phyloP scores from a whole-genome alignment of 2,329 filamentous ascomycete genomes.

The Fusarium albosuccineum region DNA sequence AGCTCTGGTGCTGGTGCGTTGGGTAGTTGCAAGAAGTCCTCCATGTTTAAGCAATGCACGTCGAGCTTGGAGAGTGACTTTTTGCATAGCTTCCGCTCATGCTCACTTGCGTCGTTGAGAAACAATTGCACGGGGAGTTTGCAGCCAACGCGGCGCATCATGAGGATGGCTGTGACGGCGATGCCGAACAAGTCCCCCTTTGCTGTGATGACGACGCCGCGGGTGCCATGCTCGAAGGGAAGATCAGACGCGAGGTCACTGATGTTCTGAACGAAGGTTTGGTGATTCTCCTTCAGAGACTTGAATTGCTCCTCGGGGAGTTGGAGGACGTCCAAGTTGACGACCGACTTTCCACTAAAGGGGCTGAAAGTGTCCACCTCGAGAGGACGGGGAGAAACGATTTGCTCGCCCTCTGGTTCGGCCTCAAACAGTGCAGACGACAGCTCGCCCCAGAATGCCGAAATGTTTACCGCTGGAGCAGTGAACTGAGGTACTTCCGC shows the following conservation, averaged over 20 bases:
- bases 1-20: slow-evolving; percentile 17
- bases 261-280: slow-evolving; percentile 25
- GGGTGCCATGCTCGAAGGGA: slow-evolving; percentile 24
- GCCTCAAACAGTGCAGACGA: slow-evolving; percentile 22
- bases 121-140: slow-evolving; percentile 36
- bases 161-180: slow-evolving; percentile 38
- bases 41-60: slow-evolving; percentile 41
- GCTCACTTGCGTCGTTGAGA: slow-evolving; percentile 34
- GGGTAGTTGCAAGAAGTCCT: slow-evolving; percentile 20
- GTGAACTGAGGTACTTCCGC: slow-evolving; percentile 15
- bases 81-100: slow-evolving; percentile 26
- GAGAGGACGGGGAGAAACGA: slow-evolving; percentile 23
- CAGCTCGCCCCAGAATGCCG: slow-evolving; percentile 32
- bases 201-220: slow-evolving; percentile 41
- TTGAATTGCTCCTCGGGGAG: slow-evolving; percentile 20
- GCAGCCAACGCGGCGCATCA: slow-evolving; percentile 41
- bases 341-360: slow-evolving; percentile 4
- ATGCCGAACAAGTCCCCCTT: slow-evolving; percentile 30
- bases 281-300: slow-evolving; percentile 34
- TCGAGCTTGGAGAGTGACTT: slow-evolving; percentile 7
- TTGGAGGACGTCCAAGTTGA: slow-evolving; percentile 30
- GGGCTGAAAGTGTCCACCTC: slow-evolving; percentile 37
- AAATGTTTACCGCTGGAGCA: slow-evolving; percentile 29
- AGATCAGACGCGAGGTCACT: slow-evolving; percentile 25
- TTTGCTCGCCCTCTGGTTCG: slow-evolving; percentile 30